phyloP scores from a whole-genome alignment of 78 protist genomes.

The Polysphondylium violaceum region DNA sequence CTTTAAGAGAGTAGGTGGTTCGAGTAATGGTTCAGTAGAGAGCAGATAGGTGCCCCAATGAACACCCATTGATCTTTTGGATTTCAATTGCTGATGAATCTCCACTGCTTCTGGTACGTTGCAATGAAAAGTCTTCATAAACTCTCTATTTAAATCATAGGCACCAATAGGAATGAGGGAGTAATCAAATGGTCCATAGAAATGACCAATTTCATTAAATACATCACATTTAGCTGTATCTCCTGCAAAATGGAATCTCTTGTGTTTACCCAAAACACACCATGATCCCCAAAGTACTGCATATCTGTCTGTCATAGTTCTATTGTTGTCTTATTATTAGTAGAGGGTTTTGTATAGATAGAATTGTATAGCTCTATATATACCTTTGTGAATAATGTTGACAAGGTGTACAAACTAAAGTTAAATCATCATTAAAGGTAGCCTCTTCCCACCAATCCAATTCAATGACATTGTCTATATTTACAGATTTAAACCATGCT shows the following conservation, averaged over 20 bases:
- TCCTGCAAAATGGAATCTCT: slow-evolving; percentile 59
- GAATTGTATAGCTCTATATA: neutral
- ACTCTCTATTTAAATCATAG: slow-evolving; percentile 41
- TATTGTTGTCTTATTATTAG: neutral
- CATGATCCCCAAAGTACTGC: slow-evolving; percentile 51
- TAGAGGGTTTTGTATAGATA: neutral
- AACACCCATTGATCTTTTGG: slow-evolving; percentile 43
- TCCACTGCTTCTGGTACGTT: slow-evolving; percentile 64
- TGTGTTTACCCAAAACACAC: slow-evolving; percentile 27
- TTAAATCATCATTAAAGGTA: neutral
- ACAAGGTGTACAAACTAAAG: slow-evolving; percentile 50
- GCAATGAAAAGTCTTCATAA: slow-evolving; percentile 46
- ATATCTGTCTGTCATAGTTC: slow-evolving; percentile 5
- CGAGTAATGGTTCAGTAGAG: slow-evolving; percentile 35
- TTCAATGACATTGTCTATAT: slow-evolving; percentile 42
- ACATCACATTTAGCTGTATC: slow-evolving; percentile 73
- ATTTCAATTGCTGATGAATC: slow-evolving; percentile 38
- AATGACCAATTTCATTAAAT: slow-evolving; percentile 70
- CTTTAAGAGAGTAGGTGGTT: slow-evolving; percentile 11
- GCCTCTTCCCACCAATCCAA: slow-evolving; percentile 80
- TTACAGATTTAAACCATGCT: slow-evolving; percentile 14
- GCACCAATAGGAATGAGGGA: slow-evolving; percentile 77
- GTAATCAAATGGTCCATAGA: slow-evolving; percentile 71
- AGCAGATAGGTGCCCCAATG: slow-evolving; percentile 79
- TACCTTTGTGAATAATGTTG: slow-evolving; percentile 22